Evolutionary conservation across 2,329 filamentous ascomycete genomes (phyloP), one percentile per base, ranked within the genome.

Genomic region (Plenodomus biglobosus): DNA sequence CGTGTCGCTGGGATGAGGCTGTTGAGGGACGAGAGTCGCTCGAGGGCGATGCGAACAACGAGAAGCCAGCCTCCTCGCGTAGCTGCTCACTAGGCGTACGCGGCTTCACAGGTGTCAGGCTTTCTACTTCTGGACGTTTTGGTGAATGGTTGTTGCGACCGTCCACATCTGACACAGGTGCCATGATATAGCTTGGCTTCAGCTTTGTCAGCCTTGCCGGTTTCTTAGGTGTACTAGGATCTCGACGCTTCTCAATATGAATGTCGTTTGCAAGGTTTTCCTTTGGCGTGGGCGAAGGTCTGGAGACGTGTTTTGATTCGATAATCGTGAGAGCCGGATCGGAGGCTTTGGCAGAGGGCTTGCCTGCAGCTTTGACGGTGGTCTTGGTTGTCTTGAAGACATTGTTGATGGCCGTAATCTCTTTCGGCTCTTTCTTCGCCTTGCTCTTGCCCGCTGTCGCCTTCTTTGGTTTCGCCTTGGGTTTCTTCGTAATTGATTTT

Each of bases 61-160:
- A 46, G 18, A 44, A 50, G 20, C 46, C 50, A 36, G 51, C 36
- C 44, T 66, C 63, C 17, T 65, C 56, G 10, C 52, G 56, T 10
- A 66, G 46, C 45, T 68, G 65, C 50, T 64, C 57, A 48, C 55
- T 62, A 35, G 64, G 55, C 17, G 64, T 65, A 18, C 62, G 61
- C n/a, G 53, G 45, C 45, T 65, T 68, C 32, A 54, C 46, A 2
- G 65, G 65, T 17, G 66, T 70, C 24, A 69, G 64, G 16, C 52
- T 45, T 38, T 69, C 66, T 3, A 69, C 35, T n/a, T 52, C 45
- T 35, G 67, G 67, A 2, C 64, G 60, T 20, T 58, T 50, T 8
- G 63, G 63, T 2, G 60, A 61, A 13, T 62, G 56, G 27, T 73
- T 72, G 57, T 66, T 66, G 20, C 68, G 65, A n/a, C 52, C 46